These are phyloP conservation scores for Trichoderma citrinoviride DNA, from an alignment of 2,329 filamentous ascomycete species.

Conservation along the genomic window DNA sequence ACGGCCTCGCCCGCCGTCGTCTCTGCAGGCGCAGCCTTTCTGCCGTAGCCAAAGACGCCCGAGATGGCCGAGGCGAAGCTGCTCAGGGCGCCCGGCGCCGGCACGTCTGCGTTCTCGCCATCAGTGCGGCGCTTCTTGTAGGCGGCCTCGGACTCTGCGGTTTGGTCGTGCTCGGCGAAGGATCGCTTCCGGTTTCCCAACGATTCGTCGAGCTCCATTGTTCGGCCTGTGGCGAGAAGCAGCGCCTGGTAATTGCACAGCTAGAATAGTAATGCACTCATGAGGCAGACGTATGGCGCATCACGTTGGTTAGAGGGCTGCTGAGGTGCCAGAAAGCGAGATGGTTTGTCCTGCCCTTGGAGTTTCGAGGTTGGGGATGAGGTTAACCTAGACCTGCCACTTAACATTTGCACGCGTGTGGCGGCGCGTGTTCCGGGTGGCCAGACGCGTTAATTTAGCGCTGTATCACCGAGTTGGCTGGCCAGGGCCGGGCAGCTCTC, in stretches of 20 bases:
- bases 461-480: not conserved
- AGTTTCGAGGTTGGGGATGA: not conserved
- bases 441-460: constrained; percentile 20
- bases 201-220: constrained; percentile 31
- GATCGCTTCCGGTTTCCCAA: constrained; percentile 28
- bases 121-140: constrained; percentile 37
- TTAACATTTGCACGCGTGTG: constrained; percentile 16
- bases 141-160: constrained; percentile 27
- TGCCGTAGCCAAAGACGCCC: constrained; percentile 28
- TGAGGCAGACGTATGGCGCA: not conserved
- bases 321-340: not conserved
- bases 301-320: not conserved
- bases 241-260: not conserved
- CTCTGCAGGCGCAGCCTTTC: not conserved
- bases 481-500: no score
- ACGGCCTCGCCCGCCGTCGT: not conserved
- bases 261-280: not conserved
- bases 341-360: not conserved
- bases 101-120: constrained; percentile 27
- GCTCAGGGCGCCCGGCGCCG: constrained; percentile 33
- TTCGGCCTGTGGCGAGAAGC: constrained; percentile 1
- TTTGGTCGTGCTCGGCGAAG: constrained; percentile 25
- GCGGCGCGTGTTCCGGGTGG: constrained; percentile 16
- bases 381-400: constrained; percentile 15
- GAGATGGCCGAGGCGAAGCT: constrained; percentile 36